Base-by-base conservation (phyloP, 352 stramenopile species). In the Globisporangium alternatum region DNA sequence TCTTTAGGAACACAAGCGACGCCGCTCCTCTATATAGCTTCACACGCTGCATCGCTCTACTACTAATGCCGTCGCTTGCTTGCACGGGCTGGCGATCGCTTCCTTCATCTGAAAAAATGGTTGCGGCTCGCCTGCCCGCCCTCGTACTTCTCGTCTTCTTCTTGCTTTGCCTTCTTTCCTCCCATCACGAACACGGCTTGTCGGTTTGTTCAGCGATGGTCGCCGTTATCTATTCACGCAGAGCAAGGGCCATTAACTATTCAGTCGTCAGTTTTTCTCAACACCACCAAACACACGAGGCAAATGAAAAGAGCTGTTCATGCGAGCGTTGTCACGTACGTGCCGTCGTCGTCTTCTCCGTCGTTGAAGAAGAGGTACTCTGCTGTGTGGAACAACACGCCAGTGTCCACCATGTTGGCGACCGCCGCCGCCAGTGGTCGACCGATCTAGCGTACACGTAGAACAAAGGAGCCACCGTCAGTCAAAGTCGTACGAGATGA, bases 301-400 rank as follows among this genome's bases (percentile, higher is more conserved):
- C 37, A 63, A 31, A 33, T 10, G 17, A 13, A 12, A 17, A 5
- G 15, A 55, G 51, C 9, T 2, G 28, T 5, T 35, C 12, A 56
- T 28, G 51, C 28, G 33, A 41, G 31, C 15, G 30, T 28, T 22
- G 12, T 55, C 51, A 75, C 83, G 66, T 89, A 91, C 83, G 83
- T 91, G 64, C 83, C 83, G 71, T 91, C 83, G 69, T 91, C 83
- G 67, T 91, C 83, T 69, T 91, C 80, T 39, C 76, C 79, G 69
- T 91, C 81, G 64, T 75, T 65, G 66, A 91, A 91, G 76, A 81
- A 91, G 64, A 91, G 71, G 60, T 82, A 91, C 68, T 87, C 74
- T 44, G 79, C 73, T 64, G 74, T 74, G 67, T 86, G 81, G 65
- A 90, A 89, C 52, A 70, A 69, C 44, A 84, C 59, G 10, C 76